Percentiles rank a stretch among this genome's conserved stretches.
Conservation (phyloP, 1,139 yeast species). For the Hemisphaericaspora xylofermentans region DNA sequence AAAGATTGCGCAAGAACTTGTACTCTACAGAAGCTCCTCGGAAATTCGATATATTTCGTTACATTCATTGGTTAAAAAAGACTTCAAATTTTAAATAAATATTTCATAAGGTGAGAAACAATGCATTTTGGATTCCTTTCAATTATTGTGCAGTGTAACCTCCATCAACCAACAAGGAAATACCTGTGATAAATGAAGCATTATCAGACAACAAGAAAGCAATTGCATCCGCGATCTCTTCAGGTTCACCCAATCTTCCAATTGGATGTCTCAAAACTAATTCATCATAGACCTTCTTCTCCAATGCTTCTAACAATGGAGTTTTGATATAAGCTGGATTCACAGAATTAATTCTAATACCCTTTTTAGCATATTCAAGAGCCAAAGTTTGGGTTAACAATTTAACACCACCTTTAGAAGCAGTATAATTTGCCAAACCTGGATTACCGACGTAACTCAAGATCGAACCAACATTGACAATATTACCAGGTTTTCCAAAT, state of each 20-base stretch:
- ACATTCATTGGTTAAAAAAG: too few relatives aligned
- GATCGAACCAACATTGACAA: conserved; percentile 63
- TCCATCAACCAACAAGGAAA: conserved; percentile 30
- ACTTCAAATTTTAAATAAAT: background rate
- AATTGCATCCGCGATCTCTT: conserved; percentile 47
- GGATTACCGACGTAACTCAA: conserved; percentile 43
- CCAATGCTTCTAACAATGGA: conserved; percentile 24
- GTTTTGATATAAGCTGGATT: conserved; percentile 27
- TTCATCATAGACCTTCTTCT: conserved; percentile 25
- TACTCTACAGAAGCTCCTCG: too few relatives aligned
- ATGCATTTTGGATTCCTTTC: too few relatives aligned
- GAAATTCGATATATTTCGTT: background rate
- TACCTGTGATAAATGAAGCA: conserved; percentile 40
- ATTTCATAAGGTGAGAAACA: background rate
- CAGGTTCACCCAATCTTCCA: conserved; percentile 41
- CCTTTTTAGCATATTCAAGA: conserved; percentile 15
- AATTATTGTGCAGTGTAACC: conserved; percentile 41
- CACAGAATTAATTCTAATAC: conserved; percentile 18
- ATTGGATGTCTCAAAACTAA: conserved; percentile 34
- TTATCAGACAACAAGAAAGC: conserved; percentile 44
- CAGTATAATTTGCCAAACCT: conserved; percentile 47
- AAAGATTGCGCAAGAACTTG: too few relatives aligned
- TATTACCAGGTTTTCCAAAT: conserved; percentile 69
- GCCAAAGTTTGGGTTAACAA: conserved; percentile 15
- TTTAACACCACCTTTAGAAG: conserved; percentile 17